Evolutionary conservation across 768 basidiomycete species (phyloP).

Genomic region (Galerina marginata): DNA sequence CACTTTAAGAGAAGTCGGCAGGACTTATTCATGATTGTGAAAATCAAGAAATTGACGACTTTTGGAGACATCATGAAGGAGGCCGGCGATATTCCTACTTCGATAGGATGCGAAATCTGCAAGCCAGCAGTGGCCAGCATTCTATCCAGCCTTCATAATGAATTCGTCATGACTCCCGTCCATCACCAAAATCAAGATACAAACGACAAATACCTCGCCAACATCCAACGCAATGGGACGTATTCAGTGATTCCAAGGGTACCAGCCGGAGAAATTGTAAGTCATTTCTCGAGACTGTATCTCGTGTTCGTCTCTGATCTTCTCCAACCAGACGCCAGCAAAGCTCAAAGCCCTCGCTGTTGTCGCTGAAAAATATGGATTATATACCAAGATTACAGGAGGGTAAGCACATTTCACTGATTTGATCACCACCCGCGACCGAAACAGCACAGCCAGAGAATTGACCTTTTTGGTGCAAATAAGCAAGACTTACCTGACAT

Average conservation of each 20-base stretch:
- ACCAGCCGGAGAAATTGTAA: slow-evolving; percentile 63
- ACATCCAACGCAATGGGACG: slow-evolving; percentile 74
- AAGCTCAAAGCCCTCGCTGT: slow-evolving; percentile 66
- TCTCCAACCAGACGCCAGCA: slow-evolving; percentile 53
- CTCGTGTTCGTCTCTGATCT: neutral
- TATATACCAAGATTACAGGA: slow-evolving; percentile 60
- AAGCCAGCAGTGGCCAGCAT: slow-evolving; percentile 69
- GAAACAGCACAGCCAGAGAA: slow-evolving; percentile 51
- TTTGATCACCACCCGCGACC: neutral
- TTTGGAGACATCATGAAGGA: slow-evolving; percentile 58
- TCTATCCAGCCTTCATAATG: slow-evolving; percentile 57
- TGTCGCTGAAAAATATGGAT: slow-evolving; percentile 67
- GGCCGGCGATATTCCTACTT: slow-evolving; percentile 49
- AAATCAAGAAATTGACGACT: slow-evolving; percentile 64
- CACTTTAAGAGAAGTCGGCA: slow-evolving; percentile 69
- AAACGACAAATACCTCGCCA: slow-evolving; percentile 72
- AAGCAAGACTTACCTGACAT: slow-evolving; percentile 74
- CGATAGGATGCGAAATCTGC: slow-evolving; percentile 75
- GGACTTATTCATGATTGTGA: slow-evolving; percentile 71
- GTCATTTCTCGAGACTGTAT: neutral
- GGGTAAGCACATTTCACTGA: slow-evolving; percentile 6
- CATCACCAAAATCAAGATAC: slow-evolving; percentile 78
- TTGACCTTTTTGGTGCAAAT: slow-evolving; percentile 74
- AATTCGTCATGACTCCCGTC: slow-evolving; percentile 62
- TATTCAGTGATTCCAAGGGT: slow-evolving; percentile 78